A percentile compares a stretch with the other conserved stretches of the same genome.
Conservation (phyloP, 352 stramenopile species). For the Pythium folliculosum region DNA sequence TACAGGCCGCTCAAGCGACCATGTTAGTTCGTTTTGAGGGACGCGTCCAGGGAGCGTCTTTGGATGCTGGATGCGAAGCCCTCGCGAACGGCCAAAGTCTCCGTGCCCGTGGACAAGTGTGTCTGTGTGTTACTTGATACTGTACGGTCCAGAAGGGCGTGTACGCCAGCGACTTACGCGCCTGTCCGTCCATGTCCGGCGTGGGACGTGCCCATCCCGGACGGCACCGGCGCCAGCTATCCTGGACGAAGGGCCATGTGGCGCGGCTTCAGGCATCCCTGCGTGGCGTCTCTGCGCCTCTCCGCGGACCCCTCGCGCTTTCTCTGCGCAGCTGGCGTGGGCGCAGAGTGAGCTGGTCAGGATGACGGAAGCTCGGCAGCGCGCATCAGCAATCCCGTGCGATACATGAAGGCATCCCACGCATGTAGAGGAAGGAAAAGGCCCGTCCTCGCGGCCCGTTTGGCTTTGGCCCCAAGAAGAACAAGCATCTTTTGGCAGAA, state of each 20-base stretch:
- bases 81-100: too few species aligned
- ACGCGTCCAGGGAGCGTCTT: too few species aligned
- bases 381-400: conserved; percentile 9
- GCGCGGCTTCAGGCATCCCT: conserved; percentile 6
- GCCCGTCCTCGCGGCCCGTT: too few species aligned
- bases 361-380: neutral
- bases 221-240: neutral
- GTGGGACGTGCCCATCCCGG: neutral
- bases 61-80: too few species aligned
- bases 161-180: neutral
- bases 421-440: neutral
- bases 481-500: neutral
- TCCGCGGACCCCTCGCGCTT: neutral
- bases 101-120: too few species aligned
- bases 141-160: too few species aligned
- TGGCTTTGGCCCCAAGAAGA: neutral
- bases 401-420: neutral
- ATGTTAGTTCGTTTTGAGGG: neutral
- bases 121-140: too few species aligned
- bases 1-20: neutral
- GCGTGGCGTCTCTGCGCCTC: conserved; percentile 9
- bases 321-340: neutral
- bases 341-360: conserved; percentile 5
- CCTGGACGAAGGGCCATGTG: conserved; percentile 14
- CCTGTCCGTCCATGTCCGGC: neutral